These are phyloP conservation scores for Debaryomycetaceae sp. DNA, from an alignment of 1,139 yeast species.

Conservation along the genomic window DNA sequence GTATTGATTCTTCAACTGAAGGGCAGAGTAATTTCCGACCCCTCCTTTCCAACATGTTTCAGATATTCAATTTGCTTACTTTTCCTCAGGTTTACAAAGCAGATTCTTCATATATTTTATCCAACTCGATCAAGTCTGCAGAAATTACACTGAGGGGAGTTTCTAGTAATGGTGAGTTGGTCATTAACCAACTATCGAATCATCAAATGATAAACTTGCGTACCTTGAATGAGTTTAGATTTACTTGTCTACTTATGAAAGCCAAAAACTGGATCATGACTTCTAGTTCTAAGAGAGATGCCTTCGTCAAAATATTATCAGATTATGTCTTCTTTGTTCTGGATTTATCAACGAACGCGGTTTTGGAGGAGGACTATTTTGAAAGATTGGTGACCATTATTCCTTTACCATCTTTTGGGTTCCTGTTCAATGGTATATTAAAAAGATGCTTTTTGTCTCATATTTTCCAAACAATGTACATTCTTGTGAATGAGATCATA, in stretches of 20 bases:
- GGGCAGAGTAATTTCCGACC: slow-evolving; percentile 27
- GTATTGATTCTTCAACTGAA: slow-evolving; percentile 7
- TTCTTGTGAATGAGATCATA: slow-evolving; percentile 22
- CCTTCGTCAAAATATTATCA: slow-evolving; percentile 34
- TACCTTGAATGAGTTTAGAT: slow-evolving; percentile 45
- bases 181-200: slow-evolving; percentile 58
- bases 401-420: slow-evolving; percentile 40
- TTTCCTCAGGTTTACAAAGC: slow-evolving; percentile 41
- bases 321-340: slow-evolving; percentile 31
- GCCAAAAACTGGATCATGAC: slow-evolving; percentile 27
- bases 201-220: slow-evolving; percentile 59
- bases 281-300: slow-evolving; percentile 24
- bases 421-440: slow-evolving; percentile 39
- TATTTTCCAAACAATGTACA: slow-evolving; percentile 30
- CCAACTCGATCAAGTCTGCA: slow-evolving; percentile 57
- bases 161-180: slow-evolving; percentile 31
- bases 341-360: slow-evolving; percentile 20
- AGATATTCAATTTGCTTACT: slow-evolving; percentile 32
- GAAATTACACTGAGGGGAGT: slow-evolving; percentile 70
- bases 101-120: slow-evolving; percentile 36
- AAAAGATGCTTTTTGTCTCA: slow-evolving; percentile 40
- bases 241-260: slow-evolving; percentile 32
- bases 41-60: slow-evolving; percentile 34
- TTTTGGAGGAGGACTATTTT: slow-evolving; percentile 51
- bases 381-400: slow-evolving; percentile 46